phyloP scores from a whole-genome alignment of 805 yeast genomes.

The Diddensiella transvaalensis region DNA sequence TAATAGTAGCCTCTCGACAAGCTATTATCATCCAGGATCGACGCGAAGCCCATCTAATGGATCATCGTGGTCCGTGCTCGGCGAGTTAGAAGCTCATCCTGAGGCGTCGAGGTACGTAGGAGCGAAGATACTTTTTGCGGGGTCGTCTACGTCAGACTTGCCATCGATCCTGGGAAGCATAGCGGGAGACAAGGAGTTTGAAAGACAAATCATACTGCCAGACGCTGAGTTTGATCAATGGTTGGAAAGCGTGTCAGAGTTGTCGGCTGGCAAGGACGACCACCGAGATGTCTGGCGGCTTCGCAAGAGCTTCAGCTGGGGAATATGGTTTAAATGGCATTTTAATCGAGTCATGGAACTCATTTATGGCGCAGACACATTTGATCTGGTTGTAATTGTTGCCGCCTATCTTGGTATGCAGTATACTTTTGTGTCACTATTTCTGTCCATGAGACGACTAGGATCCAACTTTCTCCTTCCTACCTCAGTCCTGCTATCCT shows the following conservation, averaged over 20 bases:
- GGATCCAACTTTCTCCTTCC: conserved; percentile 91
- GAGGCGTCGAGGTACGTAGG: conserved; percentile 20
- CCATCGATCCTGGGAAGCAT: conserved; percentile 20
- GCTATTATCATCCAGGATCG: conserved; percentile 23
- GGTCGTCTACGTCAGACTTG: conserved; percentile 17
- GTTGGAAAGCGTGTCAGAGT: conserved; percentile 26
- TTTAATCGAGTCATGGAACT: conserved; percentile 32
- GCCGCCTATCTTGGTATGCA: conserved; percentile 85
- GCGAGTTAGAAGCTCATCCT: conserved; percentile 12
- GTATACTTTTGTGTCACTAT: conserved; percentile 72
- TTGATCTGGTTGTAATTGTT: conserved; percentile 75
- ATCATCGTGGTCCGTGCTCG: conserved; percentile 15
- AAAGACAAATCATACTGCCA: conserved; percentile 23
- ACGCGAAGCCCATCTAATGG: neutral
- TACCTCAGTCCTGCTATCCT: conserved; percentile 69
- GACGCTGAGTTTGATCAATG: conserved; percentile 29
- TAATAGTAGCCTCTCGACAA: conserved; percentile 15
- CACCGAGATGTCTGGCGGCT: conserved; percentile 21
- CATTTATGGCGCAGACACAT: conserved; percentile 68
- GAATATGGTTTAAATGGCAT: conserved; percentile 35
- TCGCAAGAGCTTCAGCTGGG: conserved; percentile 34
- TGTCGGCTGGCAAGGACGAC: conserved; percentile 11
- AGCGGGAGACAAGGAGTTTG: conserved; percentile 17
- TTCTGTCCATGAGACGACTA: conserved; percentile 65
- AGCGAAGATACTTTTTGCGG: conserved; percentile 24